Percentiles rank a stretch among this genome's conserved stretches.
These are phyloP conservation scores for Phyllosticta citrichinensis DNA, from an alignment of 2,329 filamentous ascomycete genomes.

Conservation along the genomic window DNA sequence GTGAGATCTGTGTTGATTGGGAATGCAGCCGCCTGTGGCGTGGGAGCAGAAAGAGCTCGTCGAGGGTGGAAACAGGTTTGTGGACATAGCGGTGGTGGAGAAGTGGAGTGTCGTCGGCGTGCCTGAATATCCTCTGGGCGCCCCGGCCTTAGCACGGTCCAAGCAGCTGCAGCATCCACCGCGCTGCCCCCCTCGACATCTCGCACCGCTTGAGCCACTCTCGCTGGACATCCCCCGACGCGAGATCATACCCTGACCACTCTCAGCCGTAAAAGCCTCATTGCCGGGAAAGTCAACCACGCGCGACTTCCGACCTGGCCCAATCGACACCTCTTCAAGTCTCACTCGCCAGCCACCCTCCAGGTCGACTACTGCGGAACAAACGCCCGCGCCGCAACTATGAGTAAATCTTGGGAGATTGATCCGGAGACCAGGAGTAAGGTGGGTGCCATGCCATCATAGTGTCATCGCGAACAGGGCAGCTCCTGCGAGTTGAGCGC, in stretches of 20 bases:
- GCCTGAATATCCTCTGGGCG: neutral
- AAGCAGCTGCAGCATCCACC: neutral
- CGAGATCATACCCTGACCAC: neutral
- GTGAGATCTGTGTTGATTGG: too few species aligned
- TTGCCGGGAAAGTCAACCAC: neutral
- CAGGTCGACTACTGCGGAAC: neutral
- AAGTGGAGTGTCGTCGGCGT: neutral
- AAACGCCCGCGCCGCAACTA: slow-evolving; percentile 18
- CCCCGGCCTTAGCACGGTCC: neutral
- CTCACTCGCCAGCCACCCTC: slow-evolving; percentile 5
- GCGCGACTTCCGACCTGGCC: neutral
- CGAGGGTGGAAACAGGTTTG: neutral
- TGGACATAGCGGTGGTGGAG: neutral
- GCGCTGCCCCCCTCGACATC: neutral
- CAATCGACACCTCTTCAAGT: slow-evolving; percentile 2
- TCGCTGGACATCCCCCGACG: neutral
- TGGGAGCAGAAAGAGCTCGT: too few species aligned
- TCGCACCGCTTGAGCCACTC: neutral
- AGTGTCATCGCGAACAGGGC: neutral
- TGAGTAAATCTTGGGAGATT: slow-evolving; percentile 91
- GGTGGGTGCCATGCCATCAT: slow-evolving; percentile 42
- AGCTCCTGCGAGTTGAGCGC: neutral
- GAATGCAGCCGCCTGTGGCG: too few species aligned
- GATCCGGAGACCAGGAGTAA: slow-evolving; percentile 95
- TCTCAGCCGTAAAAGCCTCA: neutral